Conservation (phyloP, 1,284 basidiomycete species). For the Ganoderma lucidum region DNA sequence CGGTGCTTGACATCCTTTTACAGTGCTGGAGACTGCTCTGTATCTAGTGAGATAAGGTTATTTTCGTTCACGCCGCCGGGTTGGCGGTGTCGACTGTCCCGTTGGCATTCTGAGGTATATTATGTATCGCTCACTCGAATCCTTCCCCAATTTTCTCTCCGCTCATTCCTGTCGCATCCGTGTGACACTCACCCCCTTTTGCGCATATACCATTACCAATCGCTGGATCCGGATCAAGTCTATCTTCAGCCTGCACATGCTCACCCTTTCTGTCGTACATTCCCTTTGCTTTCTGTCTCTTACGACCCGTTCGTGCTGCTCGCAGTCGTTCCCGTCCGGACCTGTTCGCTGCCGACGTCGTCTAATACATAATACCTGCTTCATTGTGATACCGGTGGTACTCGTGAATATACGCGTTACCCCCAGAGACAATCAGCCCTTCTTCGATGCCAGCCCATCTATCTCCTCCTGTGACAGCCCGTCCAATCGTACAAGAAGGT, state of each 20-base stretch:
- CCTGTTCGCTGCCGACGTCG: not conserved
- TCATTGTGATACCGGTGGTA: constrained; percentile 15
- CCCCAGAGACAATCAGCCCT: constrained; percentile 13
- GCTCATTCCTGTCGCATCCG: not conserved
- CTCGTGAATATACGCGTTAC: constrained; percentile 15
- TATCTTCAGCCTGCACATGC: constrained; percentile 1
- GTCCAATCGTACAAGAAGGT: constrained; percentile 86
- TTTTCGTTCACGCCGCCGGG: constrained; percentile 13
- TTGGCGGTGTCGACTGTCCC: constrained; percentile 3
- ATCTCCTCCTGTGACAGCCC: constrained; percentile 84
- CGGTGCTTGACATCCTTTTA: constrained; percentile 12
- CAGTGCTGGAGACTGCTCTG: constrained; percentile 20
- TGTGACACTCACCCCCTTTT: not conserved
- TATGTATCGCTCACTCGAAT: constrained; percentile 17
- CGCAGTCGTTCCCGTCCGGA: not conserved
- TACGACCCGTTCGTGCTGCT: not conserved
- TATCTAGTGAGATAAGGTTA: constrained; percentile 18
- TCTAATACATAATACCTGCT: constrained; percentile 11
- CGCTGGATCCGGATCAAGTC: constrained; percentile 19
- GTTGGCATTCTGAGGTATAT: not conserved
- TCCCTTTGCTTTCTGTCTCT: not conserved
- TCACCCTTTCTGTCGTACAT: constrained; percentile 1
- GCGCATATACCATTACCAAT: constrained; percentile 5
- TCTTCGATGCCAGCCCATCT: constrained; percentile 58
- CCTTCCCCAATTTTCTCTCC: not conserved